phyloP scores from a whole-genome alignment of 768 basidiomycete genomes.

The Rhodocollybia butyracea region DNA sequence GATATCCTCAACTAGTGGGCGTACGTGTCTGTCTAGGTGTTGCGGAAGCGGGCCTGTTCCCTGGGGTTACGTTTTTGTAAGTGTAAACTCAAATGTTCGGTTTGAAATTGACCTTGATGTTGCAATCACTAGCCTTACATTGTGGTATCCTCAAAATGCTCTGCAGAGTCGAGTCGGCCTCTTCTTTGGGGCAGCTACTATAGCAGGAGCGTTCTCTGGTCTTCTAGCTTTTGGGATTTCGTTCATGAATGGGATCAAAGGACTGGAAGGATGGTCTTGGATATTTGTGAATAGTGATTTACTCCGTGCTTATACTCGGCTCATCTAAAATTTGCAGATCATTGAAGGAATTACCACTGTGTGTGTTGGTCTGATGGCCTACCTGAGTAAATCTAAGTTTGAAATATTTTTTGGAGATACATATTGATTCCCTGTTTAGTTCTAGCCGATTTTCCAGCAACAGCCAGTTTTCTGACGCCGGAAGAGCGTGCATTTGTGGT shows the following conservation, averaged over 20 bases:
- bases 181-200: conserved; percentile 64
- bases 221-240: conserved; percentile 53
- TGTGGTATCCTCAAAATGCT: conserved; percentile 67
- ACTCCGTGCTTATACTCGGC: not conserved
- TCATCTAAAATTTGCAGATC: conserved; percentile 35
- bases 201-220: conserved; percentile 63
- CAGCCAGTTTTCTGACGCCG: conserved; percentile 57
- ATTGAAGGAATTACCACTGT: conserved; percentile 65
- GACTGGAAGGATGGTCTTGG: conserved; percentile 62
- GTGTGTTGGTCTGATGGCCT: conserved; percentile 48
- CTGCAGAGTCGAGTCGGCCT: conserved; percentile 58
- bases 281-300: conserved; percentile 48
- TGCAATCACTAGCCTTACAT: conserved; percentile 41
- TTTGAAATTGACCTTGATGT: not conserved
- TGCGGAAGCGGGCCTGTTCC: conserved; percentile 70
- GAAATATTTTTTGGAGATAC: not conserved
- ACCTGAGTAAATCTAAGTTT: conserved; percentile 35
- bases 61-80: conserved; percentile 73
- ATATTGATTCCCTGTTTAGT: no score
- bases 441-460: conserved; percentile 58
- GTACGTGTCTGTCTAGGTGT: conserved; percentile 58
- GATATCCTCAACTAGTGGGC: conserved; percentile 61
- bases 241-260: conserved; percentile 44
- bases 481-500: conserved; percentile 56
- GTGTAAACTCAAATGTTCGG: conserved; percentile 11